A percentile compares a stretch with the other conserved stretches of the same genome.
phyloP scores from a whole-genome alignment of 148 eudicot genomes.

The Rhododendron ovatum region DNA sequence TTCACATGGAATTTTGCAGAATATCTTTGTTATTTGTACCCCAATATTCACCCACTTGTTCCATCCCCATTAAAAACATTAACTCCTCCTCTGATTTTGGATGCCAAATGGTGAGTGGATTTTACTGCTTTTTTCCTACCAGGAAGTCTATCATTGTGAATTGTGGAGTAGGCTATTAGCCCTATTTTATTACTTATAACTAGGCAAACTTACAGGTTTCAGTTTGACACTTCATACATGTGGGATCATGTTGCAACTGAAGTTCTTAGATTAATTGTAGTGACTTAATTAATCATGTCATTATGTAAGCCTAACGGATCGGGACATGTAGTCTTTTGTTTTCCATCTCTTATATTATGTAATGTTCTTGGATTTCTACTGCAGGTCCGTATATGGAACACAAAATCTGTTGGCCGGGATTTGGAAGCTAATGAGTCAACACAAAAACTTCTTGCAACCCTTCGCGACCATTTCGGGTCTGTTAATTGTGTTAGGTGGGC shows the following conservation, averaged over 20 bases:
- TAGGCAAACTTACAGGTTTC: not conserved
- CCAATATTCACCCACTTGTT: not conserved
- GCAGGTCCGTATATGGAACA: constrained; percentile 95
- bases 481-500: constrained; percentile 99
- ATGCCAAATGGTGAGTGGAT: not conserved
- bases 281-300: not conserved
- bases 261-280: not conserved
- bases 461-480: constrained; percentile 94
- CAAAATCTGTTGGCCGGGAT: constrained; percentile 64
- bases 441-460: constrained; percentile 79
- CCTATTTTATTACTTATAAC: not conserved
- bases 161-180: not conserved
- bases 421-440: constrained; percentile 49
- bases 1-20: no score
- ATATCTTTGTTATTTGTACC: not conserved
- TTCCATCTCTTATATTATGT: not conserved
- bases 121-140: not conserved
- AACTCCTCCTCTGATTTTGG: not conserved
- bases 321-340: not conserved
- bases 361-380: not conserved
- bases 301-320: not conserved
- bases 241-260: not conserved
- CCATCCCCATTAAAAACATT: not conserved
- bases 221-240: not conserved
- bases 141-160: not conserved